Evolutionary conservation across 495 filamentous ascomycete species (phyloP).

Genomic region (Chaetomium fimeti): DNA sequence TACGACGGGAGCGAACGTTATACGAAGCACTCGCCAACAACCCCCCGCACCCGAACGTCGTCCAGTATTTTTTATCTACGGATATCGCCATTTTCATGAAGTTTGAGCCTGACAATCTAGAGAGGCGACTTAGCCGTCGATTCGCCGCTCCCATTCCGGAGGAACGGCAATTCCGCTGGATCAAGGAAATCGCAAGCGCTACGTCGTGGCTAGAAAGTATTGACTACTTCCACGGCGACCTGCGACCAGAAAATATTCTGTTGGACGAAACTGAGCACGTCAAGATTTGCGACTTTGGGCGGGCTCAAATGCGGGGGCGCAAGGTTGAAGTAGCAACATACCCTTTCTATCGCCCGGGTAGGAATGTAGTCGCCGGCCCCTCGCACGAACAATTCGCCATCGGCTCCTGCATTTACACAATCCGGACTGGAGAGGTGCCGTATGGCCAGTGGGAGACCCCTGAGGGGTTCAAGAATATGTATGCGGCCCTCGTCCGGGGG

Average conservation of each 20-base stretch:
- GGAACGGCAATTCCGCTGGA: conserved; percentile 6
- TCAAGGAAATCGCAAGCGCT: conserved; percentile 7
- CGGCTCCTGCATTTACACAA: conserved; percentile 6
- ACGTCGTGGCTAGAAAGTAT: conserved; percentile 2
- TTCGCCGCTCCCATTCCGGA: not conserved
- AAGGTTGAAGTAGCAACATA: conserved; percentile 2
- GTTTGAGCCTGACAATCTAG: conserved; percentile 2
- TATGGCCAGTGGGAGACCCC: conserved; percentile 6
- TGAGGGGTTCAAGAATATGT: not conserved
- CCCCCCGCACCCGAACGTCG: conserved; percentile 2
- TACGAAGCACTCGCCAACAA: conserved; percentile 4
- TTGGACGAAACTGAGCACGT: conserved; percentile 2
- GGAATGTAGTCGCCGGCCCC: not conserved
- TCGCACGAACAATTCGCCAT: conserved; percentile 3
- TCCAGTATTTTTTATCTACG: conserved; percentile 2
- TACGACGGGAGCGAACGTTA: not conserved
- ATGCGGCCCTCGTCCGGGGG: not conserved
- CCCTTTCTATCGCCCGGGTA: conserved; percentile 4
- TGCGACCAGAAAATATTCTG: conserved; percentile 1
- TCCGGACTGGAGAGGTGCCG: conserved; percentile 2
- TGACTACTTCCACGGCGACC: conserved; percentile 8
- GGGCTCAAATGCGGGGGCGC: not conserved
- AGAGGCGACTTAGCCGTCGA: conserved; percentile 2
- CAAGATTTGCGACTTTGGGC: conserved; percentile 6
- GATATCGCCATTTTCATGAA: conserved; percentile 11